These are phyloP conservation scores for Penicillium sumatraense DNA, from an alignment of 2,329 filamentous ascomycete species.

Conservation along the genomic window DNA sequence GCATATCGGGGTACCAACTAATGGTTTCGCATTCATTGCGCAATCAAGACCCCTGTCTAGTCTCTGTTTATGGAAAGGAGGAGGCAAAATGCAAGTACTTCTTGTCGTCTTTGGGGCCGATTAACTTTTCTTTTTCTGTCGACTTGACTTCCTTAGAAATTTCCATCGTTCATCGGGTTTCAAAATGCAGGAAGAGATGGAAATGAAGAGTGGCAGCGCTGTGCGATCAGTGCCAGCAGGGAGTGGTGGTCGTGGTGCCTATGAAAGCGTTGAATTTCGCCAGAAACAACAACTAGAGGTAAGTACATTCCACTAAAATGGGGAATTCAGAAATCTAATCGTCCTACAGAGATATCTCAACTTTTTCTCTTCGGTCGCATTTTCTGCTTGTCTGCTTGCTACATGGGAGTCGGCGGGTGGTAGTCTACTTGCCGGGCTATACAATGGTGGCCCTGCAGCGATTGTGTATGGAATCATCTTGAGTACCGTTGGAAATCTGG, in stretches of 20 bases:
- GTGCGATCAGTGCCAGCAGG: conserved; percentile 6
- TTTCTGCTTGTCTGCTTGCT: conserved; percentile 42
- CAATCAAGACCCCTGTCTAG: conserved; percentile 13
- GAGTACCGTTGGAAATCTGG: conserved; percentile 37
- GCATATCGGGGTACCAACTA: neutral
- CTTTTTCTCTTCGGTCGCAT: conserved; percentile 43
- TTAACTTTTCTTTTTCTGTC: neutral
- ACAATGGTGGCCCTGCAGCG: conserved; percentile 40
- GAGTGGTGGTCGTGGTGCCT: conserved; percentile 9
- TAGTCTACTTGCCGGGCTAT: conserved; percentile 28
- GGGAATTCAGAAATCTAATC: conserved; percentile 4
- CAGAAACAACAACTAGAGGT: conserved; percentile 18
- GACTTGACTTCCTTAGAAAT: neutral
- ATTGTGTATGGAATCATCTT: conserved; percentile 42
- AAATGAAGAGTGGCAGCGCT: conserved; percentile 13
- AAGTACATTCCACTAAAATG: neutral
- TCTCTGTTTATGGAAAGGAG: neutral
- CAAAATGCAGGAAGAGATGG: conserved; percentile 14
- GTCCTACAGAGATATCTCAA: conserved; percentile 29
- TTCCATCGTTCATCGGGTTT: neutral
- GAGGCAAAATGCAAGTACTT: conserved; percentile 4
- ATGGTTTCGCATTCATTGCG: conserved; percentile 8
- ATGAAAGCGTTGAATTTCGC: conserved; percentile 8
- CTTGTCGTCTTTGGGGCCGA: neutral
- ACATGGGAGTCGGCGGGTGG: conserved; percentile 43